Percentiles rank a stretch among this genome's conserved stretches.
phyloP scores from a whole-genome alignment of 2,329 filamentous ascomycete genomes.

The Aspergillus nomiae region DNA sequence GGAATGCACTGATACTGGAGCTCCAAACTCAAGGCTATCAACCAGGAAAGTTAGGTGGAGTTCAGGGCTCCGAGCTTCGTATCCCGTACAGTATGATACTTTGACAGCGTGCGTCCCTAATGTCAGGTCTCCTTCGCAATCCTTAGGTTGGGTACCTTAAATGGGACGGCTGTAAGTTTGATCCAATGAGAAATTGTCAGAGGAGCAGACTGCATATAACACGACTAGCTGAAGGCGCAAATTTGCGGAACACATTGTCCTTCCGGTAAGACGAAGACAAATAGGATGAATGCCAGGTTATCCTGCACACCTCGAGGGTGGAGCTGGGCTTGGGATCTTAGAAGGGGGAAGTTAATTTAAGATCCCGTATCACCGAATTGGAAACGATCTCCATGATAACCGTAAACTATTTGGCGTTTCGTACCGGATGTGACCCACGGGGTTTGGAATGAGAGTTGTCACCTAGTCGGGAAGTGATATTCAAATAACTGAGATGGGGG shows the following conservation, averaged over 20 bases:
- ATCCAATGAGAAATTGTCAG: background rate
- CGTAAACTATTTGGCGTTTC: conserved; percentile 8
- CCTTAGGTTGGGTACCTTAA: background rate
- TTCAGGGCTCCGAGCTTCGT: background rate
- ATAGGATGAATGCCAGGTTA: background rate
- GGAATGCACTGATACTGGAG: background rate
- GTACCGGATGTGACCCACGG: background rate
- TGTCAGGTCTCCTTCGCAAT: background rate
- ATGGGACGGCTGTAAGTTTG: background rate
- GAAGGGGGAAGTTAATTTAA: conserved; percentile 9
- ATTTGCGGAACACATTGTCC: conserved; percentile 7
- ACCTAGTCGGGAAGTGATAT: background rate
- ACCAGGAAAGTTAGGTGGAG: background rate
- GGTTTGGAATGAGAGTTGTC: conserved; percentile 2
- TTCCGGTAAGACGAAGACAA: conserved; percentile 5
- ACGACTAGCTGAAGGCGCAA: background rate
- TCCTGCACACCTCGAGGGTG: conserved; percentile 1
- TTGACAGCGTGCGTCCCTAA: background rate
- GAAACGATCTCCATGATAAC: conserved; percentile 15
- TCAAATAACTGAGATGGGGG: background rate
- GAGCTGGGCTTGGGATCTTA: conserved; percentile 14
- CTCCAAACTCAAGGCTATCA: background rate
- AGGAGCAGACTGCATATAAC: conserved; percentile 5
- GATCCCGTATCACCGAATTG: conserved; percentile 7
- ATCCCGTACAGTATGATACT: background rate